Conservation (phyloP, 2,329 filamentous ascomycete species). For the Chaetomiaceae sp. region DNA sequence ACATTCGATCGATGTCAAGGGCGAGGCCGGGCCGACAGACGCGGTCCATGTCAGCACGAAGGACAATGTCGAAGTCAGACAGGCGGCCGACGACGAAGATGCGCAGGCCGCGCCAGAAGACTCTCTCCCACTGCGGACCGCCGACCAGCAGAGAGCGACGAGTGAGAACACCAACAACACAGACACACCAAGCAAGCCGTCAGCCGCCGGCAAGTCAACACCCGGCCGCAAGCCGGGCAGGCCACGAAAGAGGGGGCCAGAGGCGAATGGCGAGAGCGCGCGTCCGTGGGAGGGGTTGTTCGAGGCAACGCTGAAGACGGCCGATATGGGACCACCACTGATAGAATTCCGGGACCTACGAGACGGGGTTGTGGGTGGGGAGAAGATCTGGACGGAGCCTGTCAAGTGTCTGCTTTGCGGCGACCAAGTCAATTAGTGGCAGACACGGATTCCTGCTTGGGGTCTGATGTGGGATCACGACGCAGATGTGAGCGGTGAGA, state of each 20-base stretch:
- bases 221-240: conserved; percentile 28
- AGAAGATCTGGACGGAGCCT: conserved; percentile 51
- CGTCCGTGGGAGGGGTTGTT: conserved; percentile 52
- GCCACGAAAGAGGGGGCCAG: conserved; percentile 37
- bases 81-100: conserved; percentile 26
- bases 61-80: conserved; percentile 37
- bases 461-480: neutral
- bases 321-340: conserved; percentile 39
- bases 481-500: neutral
- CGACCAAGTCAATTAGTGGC: conserved; percentile 40
- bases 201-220: conserved; percentile 26
- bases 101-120: conserved; percentile 23
- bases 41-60: conserved; percentile 33
- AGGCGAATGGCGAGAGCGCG: conserved; percentile 30
- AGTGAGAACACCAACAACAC: conserved; percentile 26
- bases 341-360: conserved; percentile 52
- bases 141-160: conserved; percentile 23
- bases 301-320: conserved; percentile 46
- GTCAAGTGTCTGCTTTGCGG: conserved; percentile 49
- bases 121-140: conserved; percentile 18
- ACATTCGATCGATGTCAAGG: conserved; percentile 51
- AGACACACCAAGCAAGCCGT: conserved; percentile 25
- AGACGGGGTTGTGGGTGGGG: conserved; percentile 43
- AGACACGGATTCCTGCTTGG: neutral
- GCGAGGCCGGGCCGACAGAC: conserved; percentile 38